Base-by-base conservation (phyloP, 2,329 filamentous ascomycete genomes). In the Gaeumannomyces tritici region DNA sequence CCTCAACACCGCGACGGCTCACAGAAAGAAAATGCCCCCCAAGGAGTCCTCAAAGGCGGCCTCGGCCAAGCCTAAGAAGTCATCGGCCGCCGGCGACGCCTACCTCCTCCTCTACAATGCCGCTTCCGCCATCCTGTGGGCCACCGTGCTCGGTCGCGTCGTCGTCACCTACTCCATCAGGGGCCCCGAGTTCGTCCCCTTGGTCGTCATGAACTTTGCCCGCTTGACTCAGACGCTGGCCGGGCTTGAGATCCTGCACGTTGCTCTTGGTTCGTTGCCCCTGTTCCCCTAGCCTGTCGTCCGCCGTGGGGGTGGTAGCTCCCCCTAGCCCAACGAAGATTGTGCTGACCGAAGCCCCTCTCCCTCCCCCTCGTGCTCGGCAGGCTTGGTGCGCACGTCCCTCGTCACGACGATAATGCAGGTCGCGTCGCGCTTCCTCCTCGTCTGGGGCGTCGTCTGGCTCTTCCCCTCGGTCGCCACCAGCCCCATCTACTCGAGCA, bases 61-160 rank as follows among this genome's bases (percentile, higher is more conserved):
- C 2, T 61, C 66, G 15, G 66, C 76, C 42, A 78, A 77, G 61
- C 76, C 77, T 64, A 69, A 80, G 65, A 87, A 85, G 73, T 82
- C 78, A 62, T 78, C 77, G 71, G 28, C 54, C 24, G 47, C 27
- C 33, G 31, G n/a, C 15, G 60, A 61, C 31, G 60, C 18, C 54
- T 96, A 97, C 78, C 85, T 98, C 62, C 82, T 93, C 71, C 78
- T 87, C 69, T 99, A 98, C 83, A 98, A 98, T 77, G 81, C 86
- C 69, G 71, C 88, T 66, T 96, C 88, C 61, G 85, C 91, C 64
- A 73, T 86, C 27, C 83, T 93, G 61, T 99, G 95, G 95, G 76
- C 83, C 55, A 83, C 85, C 24, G 87, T 97, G 62, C 84, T 97
- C 55, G 82, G 84, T 62, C 85, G 90, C 64, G 87, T 89, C 3